A percentile compares a stretch with the other conserved stretches of the same genome.
Evolutionary conservation across 345 rosid genomes (phyloP).

Genomic region (Euphorbia tirucalli): DNA sequence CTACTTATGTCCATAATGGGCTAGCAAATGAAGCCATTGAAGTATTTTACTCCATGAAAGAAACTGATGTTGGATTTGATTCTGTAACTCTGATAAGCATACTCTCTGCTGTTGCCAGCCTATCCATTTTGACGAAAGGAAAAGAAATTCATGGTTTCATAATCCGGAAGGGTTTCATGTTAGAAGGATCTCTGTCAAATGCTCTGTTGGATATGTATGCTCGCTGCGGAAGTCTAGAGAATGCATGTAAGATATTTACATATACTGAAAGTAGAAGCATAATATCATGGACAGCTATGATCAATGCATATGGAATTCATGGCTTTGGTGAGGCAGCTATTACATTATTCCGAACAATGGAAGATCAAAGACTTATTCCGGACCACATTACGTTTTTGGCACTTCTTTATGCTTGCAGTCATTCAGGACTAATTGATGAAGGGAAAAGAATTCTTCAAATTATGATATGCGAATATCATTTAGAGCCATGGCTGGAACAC

Average conservation of each 20-base stretch:
- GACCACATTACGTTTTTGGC: slow-evolving; percentile 79
- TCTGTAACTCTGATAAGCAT: slow-evolving; percentile 51
- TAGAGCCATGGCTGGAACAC: slow-evolving; percentile 90
- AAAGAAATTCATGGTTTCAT: slow-evolving; percentile 71
- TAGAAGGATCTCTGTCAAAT: slow-evolving; percentile 56
- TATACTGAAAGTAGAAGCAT: slow-evolving; percentile 39
- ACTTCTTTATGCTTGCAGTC: slow-evolving; percentile 80
- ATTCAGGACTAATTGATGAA: slow-evolving; percentile 69
- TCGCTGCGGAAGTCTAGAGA: slow-evolving; percentile 60
- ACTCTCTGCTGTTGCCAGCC: slow-evolving; percentile 62
- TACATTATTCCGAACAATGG: slow-evolving; percentile 54
- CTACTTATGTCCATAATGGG: slow-evolving; percentile 57
- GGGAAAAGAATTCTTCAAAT: slow-evolving; percentile 53
- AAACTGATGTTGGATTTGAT: slow-evolving; percentile 54
- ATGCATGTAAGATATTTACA: slow-evolving; percentile 50
- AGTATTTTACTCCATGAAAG: slow-evolving; percentile 46
- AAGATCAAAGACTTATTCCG: slow-evolving; percentile 40
- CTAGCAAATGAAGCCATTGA: slow-evolving; percentile 59
- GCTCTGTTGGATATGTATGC: slow-evolving; percentile 84
- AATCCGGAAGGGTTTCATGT: slow-evolving; percentile 48
- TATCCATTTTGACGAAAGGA: slow-evolving; percentile 68
- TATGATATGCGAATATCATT: slow-evolving; percentile 57
- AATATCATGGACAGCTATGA: slow-evolving; percentile 73
- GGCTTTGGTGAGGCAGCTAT: slow-evolving; percentile 66
- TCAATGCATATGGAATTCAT: slow-evolving; percentile 80